A percentile compares a stretch with the other conserved stretches of the same genome.
Conservation (phyloP, 345 rosid species). For the Pelargonium nanum region DNA sequence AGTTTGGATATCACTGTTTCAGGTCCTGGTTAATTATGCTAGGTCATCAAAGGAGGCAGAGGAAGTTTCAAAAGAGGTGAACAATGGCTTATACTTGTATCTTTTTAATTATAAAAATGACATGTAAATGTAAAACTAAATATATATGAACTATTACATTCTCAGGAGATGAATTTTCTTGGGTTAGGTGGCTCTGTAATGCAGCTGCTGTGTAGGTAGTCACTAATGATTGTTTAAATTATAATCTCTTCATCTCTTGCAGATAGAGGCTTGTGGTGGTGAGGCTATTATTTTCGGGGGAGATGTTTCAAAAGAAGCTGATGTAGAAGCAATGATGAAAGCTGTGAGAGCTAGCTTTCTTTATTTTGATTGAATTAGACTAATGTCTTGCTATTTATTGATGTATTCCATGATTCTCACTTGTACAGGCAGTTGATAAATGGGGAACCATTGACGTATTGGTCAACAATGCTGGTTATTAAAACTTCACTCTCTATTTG, state of each 20-base stretch:
- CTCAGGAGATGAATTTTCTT: neutral
- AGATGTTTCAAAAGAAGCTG: slow-evolving; percentile 86
- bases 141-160: neutral
- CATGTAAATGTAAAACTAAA: neutral
- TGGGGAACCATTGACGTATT: slow-evolving; percentile 96
- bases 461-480: slow-evolving; percentile 89
- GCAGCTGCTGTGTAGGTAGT: neutral
- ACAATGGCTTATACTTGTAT: neutral
- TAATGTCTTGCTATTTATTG: neutral
- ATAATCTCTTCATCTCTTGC: slow-evolving; percentile 11
- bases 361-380: slow-evolving; percentile 4
- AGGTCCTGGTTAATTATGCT: slow-evolving; percentile 84
- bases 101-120: neutral
- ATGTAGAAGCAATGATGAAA: slow-evolving; percentile 93
- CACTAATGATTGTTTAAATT: neutral
- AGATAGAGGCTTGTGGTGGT: slow-evolving; percentile 91
- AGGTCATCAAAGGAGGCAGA: slow-evolving; percentile 80
- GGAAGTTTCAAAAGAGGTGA: slow-evolving; percentile 70
- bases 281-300: slow-evolving; percentile 91
- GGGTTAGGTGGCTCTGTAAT: neutral
- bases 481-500: slow-evolving; percentile 4
- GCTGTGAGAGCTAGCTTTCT: slow-evolving; percentile 40
- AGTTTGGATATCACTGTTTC: slow-evolving; percentile 7
- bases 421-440: slow-evolving; percentile 69
- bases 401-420: slow-evolving; percentile 9